Evolutionary conservation across 345 rosid genomes (phyloP).

Genomic region (Linum tenue): DNA sequence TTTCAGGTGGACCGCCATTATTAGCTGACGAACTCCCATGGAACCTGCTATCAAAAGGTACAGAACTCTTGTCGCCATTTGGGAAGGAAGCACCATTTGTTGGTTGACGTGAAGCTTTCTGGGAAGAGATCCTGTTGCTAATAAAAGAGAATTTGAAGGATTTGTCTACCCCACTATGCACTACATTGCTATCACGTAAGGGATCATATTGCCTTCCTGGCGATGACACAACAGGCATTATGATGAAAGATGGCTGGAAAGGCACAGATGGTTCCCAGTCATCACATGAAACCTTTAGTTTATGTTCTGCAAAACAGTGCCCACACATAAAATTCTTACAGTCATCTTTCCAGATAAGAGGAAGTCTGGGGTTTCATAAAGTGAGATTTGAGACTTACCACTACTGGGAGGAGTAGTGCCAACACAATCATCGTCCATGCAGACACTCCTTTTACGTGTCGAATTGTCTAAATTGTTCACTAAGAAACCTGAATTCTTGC

Average conservation of each 20-base stretch:
- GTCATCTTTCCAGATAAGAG: conserved; percentile 5
- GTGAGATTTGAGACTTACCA: conserved; percentile 12
- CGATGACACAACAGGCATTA: conserved; percentile 41
- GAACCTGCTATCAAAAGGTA: conserved; percentile 30
- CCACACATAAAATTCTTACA: conserved; percentile 10
- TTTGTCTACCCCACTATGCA: conserved; percentile 25
- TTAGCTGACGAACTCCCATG: conserved; percentile 30
- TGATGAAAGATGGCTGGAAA: conserved; percentile 57
- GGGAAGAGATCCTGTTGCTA: conserved; percentile 25
- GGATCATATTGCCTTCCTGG: conserved; percentile 52
- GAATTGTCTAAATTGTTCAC: conserved; percentile 18
- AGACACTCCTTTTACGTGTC: conserved; percentile 7
- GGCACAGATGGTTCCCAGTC: conserved; percentile 92
- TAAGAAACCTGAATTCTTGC: conserved; percentile 20
- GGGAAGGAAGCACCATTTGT: conserved; percentile 24
- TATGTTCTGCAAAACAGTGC: conserved; percentile 21
- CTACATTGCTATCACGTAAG: conserved; percentile 46
- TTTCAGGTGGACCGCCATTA: conserved; percentile 22
- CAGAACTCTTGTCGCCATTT: conserved; percentile 39
- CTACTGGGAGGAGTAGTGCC: conserved; percentile 16
- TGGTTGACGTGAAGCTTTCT: conserved; percentile 26
- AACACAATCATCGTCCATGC: conserved; percentile 5
- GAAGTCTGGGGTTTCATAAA: conserved; percentile 27
- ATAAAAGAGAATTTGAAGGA: conserved; percentile 28
- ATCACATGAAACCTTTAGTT: conserved; percentile 37